A percentile compares a stretch with the other conserved stretches of the same genome.
phyloP scores from a whole-genome alignment of 345 rosid genomes.

The Cardiospermum halicacabum region DNA sequence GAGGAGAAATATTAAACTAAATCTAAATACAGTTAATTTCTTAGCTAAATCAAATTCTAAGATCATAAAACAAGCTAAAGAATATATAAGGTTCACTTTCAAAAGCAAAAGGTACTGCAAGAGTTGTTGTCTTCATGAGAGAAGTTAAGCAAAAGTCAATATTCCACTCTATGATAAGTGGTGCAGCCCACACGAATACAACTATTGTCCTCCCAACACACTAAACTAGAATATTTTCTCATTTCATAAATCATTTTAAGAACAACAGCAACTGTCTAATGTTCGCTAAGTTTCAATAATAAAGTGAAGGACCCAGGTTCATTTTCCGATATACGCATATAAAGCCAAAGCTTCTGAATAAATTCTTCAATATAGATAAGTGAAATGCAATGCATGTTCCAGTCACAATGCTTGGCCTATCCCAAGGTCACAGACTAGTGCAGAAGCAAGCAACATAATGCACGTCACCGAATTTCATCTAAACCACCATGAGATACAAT shows the following conservation, averaged over 20 bases:
- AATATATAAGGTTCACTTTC: neutral
- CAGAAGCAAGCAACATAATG: neutral
- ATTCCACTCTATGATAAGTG: constrained; percentile 2
- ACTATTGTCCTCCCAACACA: neutral
- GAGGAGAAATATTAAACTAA: neutral
- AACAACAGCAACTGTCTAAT: neutral
- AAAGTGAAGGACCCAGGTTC: neutral
- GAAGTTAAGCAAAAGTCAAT: neutral
- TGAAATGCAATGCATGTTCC: neutral
- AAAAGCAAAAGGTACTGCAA: neutral
- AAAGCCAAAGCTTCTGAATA: neutral
- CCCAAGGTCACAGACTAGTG: neutral
- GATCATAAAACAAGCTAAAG: neutral
- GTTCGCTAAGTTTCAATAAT: neutral
- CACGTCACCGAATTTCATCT: neutral
- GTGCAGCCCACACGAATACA: constrained; percentile 1
- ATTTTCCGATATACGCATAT: neutral
- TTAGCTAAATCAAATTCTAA: neutral
- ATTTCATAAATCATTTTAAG: neutral
- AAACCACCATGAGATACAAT: neutral
- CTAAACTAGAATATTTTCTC: neutral
- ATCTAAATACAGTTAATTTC: neutral
- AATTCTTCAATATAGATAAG: neutral
- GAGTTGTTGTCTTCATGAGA: neutral
- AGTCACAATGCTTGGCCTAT: constrained; percentile 3